Conservation (phyloP, 176 grass and related monocot genomes). For the Neostapfia colusana region DNA sequence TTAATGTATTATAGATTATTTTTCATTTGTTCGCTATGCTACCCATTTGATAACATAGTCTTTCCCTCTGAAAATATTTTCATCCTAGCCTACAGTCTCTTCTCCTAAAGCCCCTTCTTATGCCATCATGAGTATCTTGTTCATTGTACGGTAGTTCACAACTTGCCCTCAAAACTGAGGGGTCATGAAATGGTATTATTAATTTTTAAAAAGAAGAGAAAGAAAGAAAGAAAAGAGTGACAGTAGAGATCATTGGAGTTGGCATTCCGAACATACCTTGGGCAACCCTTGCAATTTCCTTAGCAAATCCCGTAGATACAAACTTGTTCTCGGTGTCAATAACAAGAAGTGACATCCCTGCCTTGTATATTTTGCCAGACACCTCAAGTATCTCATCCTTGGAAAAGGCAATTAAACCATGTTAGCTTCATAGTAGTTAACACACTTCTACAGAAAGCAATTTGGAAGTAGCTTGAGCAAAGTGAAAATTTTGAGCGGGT, state of each 20-base stretch:
- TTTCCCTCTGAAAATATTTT: background rate
- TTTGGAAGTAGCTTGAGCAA: background rate
- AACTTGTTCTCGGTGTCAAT: conserved; percentile 99
- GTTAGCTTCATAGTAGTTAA: background rate
- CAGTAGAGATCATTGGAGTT: background rate
- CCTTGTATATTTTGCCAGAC: conserved; percentile 92
- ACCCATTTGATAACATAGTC: background rate
- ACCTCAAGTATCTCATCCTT: conserved; percentile 98
- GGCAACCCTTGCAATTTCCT: conserved; percentile 93
- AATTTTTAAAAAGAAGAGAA: background rate
- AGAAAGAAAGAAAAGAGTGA: background rate
- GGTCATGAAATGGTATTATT: background rate
- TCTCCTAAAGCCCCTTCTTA: background rate
- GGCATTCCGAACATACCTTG: conserved; percentile 54
- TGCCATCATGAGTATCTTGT: background rate
- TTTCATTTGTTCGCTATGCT: background rate
- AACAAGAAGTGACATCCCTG: conserved; percentile 94
- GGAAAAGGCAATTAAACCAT: conserved; percentile 18
- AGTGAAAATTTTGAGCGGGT: background rate
- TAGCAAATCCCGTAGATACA: conserved; percentile 97
- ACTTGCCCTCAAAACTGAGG: background rate
- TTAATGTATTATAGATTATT: background rate
- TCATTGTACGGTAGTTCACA: background rate
- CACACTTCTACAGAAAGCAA: conserved; percentile 2
- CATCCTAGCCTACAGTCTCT: background rate